phyloP scores from a whole-genome alignment of 2,329 filamentous ascomycete species.

The Talaromyces sp. region DNA sequence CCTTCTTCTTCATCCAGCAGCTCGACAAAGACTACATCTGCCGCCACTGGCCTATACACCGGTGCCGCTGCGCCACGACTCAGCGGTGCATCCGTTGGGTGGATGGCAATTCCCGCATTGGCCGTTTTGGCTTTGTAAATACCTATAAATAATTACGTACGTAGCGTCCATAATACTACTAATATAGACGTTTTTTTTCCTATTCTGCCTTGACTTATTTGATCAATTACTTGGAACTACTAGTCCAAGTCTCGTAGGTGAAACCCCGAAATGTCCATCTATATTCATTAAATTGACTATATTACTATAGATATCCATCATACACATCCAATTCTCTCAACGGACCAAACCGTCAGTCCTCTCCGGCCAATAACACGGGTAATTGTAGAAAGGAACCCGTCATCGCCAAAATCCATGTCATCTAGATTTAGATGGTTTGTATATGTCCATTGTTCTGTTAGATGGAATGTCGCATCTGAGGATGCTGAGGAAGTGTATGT shows the following conservation, averaged over 20 bases:
- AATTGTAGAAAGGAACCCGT: constrained; percentile 49
- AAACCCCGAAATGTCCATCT: background rate
- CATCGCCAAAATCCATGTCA: constrained; percentile 52
- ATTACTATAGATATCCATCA: background rate
- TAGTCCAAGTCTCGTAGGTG: no score
- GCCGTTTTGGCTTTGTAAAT: constrained; percentile 6
- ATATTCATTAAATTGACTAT: background rate
- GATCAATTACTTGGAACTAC: background rate
- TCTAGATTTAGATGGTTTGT: constrained; percentile 52
- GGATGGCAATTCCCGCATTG: background rate
- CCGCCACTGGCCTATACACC: background rate
- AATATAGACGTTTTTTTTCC: background rate
- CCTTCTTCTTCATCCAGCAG: background rate
- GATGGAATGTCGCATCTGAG: constrained; percentile 27
- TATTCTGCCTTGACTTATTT: background rate
- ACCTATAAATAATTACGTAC: background rate
- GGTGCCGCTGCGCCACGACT: constrained; percentile 3
- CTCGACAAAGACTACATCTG: constrained; percentile 4
- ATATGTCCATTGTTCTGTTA: constrained; percentile 46
- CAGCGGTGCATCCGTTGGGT: background rate
- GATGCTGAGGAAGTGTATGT: constrained; percentile 28
- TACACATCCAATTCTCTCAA: constrained; percentile 34
- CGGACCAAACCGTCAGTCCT: constrained; percentile 52
- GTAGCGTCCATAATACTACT: background rate
- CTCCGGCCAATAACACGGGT: constrained; percentile 48